Base-by-base conservation (phyloP, 371 early-diverging fungal species). In the Phascolomyces articulosus region DNA sequence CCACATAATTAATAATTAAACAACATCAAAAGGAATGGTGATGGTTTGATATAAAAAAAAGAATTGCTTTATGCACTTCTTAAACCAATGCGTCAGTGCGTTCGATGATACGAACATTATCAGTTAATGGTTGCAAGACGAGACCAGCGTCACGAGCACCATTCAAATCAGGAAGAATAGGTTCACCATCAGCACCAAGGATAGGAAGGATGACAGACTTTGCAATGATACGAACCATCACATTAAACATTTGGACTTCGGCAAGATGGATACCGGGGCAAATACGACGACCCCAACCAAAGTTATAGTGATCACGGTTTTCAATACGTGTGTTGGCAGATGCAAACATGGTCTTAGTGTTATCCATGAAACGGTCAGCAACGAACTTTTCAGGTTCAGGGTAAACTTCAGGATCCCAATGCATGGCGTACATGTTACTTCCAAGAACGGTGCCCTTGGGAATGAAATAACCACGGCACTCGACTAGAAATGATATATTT, bases 391-490 rank as follows among this genome's bases (percentile, higher is more conserved):
- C 58, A 11, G 68, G 58, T 10, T 67, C 59, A 8, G 65, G 38
- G 21, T 44, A 66, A 11, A 54, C 21, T 2, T 63, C 48, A 1
- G 65, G 58, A 41, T 71, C 48, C 29, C 38, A 27, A 29, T 74
- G 74, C 24, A 66, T 68, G 53, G 41, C 71, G 11, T 58, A 26
- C 57, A 65, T 61, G 59, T 71, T 71, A 44, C 66, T 55, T 24
- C 73, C 54, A 26, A 79, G 38, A 15, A 41, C 49, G 4, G 75
- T 69, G 24, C 73, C 72, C 61, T 77, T 75, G 15, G 75, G 82
- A 24, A 82, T 77, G n/a, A 44, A 59, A 57, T 73, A 72, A 15
- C 75, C 79, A 29, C 55, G 63, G 29, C 71, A 31, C 38, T 57
- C 54, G 23, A 69, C 69, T 69, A 34, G 9, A 11, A 9, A 56